Conservation (phyloP, 1,284 basidiomycete genomes). For the Salmacisia buchloeana region DNA sequence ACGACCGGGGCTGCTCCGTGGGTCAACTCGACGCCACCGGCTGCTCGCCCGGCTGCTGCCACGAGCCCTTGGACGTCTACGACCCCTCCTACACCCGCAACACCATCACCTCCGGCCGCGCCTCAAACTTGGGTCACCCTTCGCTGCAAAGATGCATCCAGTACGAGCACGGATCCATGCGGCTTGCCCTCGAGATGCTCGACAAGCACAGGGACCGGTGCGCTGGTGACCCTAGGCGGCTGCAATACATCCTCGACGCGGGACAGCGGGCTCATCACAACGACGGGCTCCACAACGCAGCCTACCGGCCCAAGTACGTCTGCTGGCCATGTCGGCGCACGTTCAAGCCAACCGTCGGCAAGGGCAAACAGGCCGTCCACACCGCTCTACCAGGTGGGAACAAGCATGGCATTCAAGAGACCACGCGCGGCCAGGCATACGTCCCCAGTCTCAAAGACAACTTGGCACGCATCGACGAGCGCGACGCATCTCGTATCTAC, state of each 20-base stretch:
- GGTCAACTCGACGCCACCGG: too few species aligned
- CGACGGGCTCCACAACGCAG: not conserved
- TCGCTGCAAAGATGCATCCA: not conserved
- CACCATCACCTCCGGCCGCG: too few species aligned
- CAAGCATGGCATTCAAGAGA: not conserved
- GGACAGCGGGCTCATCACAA: not conserved
- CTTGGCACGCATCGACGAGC: not conserved
- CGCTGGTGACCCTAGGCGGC: not conserved
- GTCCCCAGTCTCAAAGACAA: not conserved
- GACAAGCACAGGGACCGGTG: too few species aligned
- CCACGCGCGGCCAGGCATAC: not conserved
- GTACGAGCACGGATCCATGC: not conserved
- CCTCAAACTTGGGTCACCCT: too few species aligned
- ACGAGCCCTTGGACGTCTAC: too few species aligned
- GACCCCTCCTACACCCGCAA: too few species aligned
- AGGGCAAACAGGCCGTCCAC: not conserved
- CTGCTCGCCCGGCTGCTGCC: too few species aligned
- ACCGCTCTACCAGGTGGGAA: not conserved
- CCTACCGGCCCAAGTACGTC: not conserved
- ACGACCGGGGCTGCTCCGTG: too few species aligned
- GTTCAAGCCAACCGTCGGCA: not conserved
- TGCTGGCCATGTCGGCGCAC: not conserved
- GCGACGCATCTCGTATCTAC: not conserved
- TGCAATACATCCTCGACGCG: not conserved
- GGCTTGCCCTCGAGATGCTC: not conserved